Conservation (phyloP, 768 basidiomycete species). For the Termitomyces sp. region DNA sequence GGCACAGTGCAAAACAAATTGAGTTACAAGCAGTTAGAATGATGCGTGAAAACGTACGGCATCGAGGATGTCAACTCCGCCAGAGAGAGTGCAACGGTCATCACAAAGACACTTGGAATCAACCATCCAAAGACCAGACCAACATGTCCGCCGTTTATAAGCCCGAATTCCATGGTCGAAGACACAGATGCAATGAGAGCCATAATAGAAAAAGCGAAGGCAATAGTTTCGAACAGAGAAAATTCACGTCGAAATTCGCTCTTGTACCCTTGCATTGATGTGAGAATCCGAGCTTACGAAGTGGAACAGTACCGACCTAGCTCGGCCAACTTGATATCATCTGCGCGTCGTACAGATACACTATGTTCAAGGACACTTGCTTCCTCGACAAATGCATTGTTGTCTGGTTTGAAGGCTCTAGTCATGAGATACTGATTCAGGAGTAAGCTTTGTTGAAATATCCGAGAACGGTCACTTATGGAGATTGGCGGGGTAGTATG, state of each 20-base stretch:
- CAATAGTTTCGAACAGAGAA: slow-evolving; percentile 14
- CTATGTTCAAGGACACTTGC: not conserved
- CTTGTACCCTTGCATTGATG: not conserved
- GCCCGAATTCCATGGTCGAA: slow-evolving; percentile 59
- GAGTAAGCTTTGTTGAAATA: not conserved
- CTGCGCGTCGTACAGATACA: not conserved
- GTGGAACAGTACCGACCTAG: not conserved
- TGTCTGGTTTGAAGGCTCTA: not conserved
- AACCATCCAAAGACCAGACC: slow-evolving; percentile 78
- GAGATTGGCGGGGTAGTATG: not conserved
- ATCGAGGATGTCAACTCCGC: slow-evolving; percentile 69
- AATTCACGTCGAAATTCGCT: slow-evolving; percentile 2
- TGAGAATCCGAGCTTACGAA: not conserved
- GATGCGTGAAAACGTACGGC: slow-evolving; percentile 45
- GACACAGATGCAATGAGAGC: slow-evolving; percentile 66
- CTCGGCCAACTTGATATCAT: not conserved
- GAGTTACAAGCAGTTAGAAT: not conserved
- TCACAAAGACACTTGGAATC: slow-evolving; percentile 63
- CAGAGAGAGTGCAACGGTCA: slow-evolving; percentile 64
- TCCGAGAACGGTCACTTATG: too few species aligned
- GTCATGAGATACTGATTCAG: not conserved
- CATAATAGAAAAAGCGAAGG: slow-evolving; percentile 69
- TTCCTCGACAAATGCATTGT: not conserved
- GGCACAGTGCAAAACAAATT: not conserved
- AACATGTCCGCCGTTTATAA: slow-evolving; percentile 66